phyloP scores from a whole-genome alignment of 2,329 filamentous ascomycete genomes.

The Diaporthe eres region DNA sequence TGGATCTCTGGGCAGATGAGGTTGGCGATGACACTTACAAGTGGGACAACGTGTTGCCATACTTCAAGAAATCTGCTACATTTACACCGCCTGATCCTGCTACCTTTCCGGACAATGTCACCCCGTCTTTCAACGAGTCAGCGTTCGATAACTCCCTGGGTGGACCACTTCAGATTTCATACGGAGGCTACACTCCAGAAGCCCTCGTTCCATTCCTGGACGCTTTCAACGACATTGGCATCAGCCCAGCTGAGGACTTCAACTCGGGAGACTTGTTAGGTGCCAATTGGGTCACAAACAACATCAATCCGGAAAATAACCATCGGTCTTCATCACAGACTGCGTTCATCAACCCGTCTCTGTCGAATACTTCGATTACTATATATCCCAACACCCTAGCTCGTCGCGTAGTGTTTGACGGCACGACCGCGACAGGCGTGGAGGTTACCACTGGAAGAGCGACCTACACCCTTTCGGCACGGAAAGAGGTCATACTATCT shows the following conservation, averaged over 20 bases:
- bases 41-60: slow-evolving; percentile 17
- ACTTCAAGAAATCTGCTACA: slow-evolving; percentile 21
- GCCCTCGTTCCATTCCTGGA: slow-evolving; percentile 11
- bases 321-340: slow-evolving; percentile 10
- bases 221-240: slow-evolving; percentile 8
- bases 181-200: slow-evolving; percentile 1
- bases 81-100: slow-evolving; percentile 10
- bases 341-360: slow-evolving; percentile 6
- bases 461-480: slow-evolving; percentile 19
- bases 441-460: slow-evolving; percentile 43
- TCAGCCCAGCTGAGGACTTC: background rate
- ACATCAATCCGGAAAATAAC: slow-evolving; percentile 18
- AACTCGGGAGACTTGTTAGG: background rate
- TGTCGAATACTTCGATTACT: background rate
- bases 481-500: slow-evolving; percentile 57
- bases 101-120: background rate
- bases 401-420: slow-evolving; percentile 15
- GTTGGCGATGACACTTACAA: slow-evolving; percentile 13
- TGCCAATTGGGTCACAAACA: slow-evolving; percentile 20
- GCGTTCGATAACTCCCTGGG: slow-evolving; percentile 2
- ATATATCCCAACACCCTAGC: slow-evolving; percentile 23
- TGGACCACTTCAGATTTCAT: slow-evolving; percentile 18
- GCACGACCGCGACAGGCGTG: slow-evolving; percentile 46
- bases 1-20: slow-evolving; percentile 3
- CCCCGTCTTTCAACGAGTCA: slow-evolving; percentile 3